Evolutionary conservation across 257 asterid genomes (phyloP), one percentile per base, ranked within the genome.

Genomic region (Solanum piurae): DNA sequence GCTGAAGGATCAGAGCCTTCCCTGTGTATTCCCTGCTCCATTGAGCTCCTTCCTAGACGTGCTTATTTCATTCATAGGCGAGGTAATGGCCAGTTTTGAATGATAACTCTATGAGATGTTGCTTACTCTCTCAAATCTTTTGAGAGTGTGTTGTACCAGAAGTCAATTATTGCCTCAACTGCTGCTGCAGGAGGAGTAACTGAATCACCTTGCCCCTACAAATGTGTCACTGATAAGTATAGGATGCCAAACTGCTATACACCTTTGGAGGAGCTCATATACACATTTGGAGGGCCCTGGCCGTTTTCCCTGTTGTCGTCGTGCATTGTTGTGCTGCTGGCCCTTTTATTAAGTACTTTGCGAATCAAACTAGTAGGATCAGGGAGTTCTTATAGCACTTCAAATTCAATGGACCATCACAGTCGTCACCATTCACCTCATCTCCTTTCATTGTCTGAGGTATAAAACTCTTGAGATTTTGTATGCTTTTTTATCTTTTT

Each of bases 371-470:
- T 95, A 88, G 89, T 95, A 85, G 99, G 98, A 88, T 88, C 96
- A 31, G 98, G 94, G 62, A 89, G 89, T 91, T 93, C 96, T 66
- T 92, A 91, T 86, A 92, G 89, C 55, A 90, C 91, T 87, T 90
- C 86, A 83, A 92, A 87, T 93, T 94, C 98, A 86, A 91, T 92
- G 23, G 98, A 92, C 75, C 95, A 92, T 83, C 98, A 94, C 87
- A 93, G 91, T 52, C 93, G 91, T 89, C 94, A 95, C 86, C 98
- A 92, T 86, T 96, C 90, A 89, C 99, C 98, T 83, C 89, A 94
- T 92, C 98, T 96, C 89, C 99, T 96, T 90, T 96, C 99, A 58
- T 93, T 95, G 75, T 96, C 99, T 86, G 99, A 96, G 96, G 99
- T 96, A 85, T 88, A 88, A 44, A 80, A 88, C 73, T 86, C 88